Evolutionary conservation across 2,329 filamentous ascomycete species (phyloP).

Genomic region (Colletotrichum echinochloae): DNA sequence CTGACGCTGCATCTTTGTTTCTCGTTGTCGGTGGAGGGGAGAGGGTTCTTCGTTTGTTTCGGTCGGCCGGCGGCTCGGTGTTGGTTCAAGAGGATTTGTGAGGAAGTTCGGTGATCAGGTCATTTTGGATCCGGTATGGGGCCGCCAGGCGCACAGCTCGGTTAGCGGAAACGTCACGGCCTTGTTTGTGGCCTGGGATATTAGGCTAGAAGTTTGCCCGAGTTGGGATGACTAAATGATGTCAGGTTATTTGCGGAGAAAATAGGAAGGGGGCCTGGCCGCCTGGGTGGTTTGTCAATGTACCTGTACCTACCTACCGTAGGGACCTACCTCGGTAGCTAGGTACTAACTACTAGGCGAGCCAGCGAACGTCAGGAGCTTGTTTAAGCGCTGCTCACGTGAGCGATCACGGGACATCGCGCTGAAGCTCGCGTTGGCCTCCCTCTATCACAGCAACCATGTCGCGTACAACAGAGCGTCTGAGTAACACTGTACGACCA

Average conservation of each 20-base stretch:
- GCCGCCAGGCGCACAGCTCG: constrained; percentile 36
- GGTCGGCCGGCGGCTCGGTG: constrained; percentile 28
- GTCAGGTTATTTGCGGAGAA: constrained; percentile 35
- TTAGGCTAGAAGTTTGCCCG: constrained; percentile 11
- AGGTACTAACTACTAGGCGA: too few species aligned
- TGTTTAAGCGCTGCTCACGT: background rate
- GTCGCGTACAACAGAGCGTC: constrained; percentile 8
- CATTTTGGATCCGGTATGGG: constrained; percentile 39
- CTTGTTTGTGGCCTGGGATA: constrained; percentile 36
- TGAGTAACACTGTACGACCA: background rate
- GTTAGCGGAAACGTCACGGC: constrained; percentile 37
- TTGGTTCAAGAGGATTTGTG: constrained; percentile 27
- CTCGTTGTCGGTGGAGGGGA: constrained; percentile 36
- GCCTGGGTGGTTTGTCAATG: background rate
- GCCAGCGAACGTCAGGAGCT: too few species aligned
- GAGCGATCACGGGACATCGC: constrained; percentile 23
- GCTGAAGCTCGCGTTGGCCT: constrained; percentile 25
- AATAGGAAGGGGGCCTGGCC: constrained; percentile 22
- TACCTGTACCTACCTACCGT: too few species aligned
- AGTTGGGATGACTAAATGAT: constrained; percentile 38
- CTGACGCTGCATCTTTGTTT: constrained; percentile 71
- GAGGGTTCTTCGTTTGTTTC: constrained; percentile 18
- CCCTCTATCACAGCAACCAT: constrained; percentile 13
- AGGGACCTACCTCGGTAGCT: too few species aligned
- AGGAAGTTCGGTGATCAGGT: constrained; percentile 42